Percentiles rank a stretch among this genome's conserved stretches.
These are phyloP conservation scores for Aureobasidium sp. DNA, from an alignment of 2,329 filamentous ascomycete genomes.

Conservation along the genomic window DNA sequence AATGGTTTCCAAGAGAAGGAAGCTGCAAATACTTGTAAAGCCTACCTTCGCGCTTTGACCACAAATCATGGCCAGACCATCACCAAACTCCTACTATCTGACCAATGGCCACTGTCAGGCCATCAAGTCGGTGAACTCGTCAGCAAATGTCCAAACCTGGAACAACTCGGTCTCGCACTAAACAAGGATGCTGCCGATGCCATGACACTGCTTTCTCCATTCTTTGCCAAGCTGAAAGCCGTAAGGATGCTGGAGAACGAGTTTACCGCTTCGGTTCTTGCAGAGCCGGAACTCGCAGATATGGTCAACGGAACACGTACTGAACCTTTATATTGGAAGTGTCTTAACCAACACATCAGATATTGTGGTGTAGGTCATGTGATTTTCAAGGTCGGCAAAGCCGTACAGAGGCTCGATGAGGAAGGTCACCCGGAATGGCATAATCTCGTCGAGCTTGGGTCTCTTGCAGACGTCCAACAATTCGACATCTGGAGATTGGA, in stretches of 20 bases:
- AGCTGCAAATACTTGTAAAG: slow-evolving; percentile 35
- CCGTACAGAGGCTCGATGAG: slow-evolving; percentile 19
- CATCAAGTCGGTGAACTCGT: slow-evolving; percentile 46
- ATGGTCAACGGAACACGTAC: slow-evolving; percentile 25
- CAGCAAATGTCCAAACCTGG: slow-evolving; percentile 49
- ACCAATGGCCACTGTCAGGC: slow-evolving; percentile 48
- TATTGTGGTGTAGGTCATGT: slow-evolving; percentile 36
- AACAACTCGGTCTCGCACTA: slow-evolving; percentile 51
- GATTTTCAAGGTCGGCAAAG: slow-evolving; percentile 32
- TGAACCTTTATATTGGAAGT: slow-evolving; percentile 31
- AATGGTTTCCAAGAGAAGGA: slow-evolving; percentile 26
- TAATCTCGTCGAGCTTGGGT: slow-evolving; percentile 28
- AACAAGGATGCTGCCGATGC: slow-evolving; percentile 42
- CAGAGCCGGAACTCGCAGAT: slow-evolving; percentile 16
- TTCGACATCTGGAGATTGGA: slow-evolving; percentile 43
- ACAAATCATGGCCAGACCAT: slow-evolving; percentile 46
- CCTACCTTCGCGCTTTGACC: slow-evolving; percentile 47
- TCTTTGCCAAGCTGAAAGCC: slow-evolving; percentile 35
- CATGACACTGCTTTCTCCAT: slow-evolving; percentile 31
- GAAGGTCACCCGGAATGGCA: slow-evolving; percentile 23
- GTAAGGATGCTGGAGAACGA: slow-evolving; percentile 35
- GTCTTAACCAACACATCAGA: slow-evolving; percentile 26
- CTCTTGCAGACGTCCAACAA: slow-evolving; percentile 33
- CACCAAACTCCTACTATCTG: slow-evolving; percentile 50
- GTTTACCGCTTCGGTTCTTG: slow-evolving; percentile 22